Base-by-base conservation (phyloP, 805 yeast genomes). In the Candida andamanensis region DNA sequence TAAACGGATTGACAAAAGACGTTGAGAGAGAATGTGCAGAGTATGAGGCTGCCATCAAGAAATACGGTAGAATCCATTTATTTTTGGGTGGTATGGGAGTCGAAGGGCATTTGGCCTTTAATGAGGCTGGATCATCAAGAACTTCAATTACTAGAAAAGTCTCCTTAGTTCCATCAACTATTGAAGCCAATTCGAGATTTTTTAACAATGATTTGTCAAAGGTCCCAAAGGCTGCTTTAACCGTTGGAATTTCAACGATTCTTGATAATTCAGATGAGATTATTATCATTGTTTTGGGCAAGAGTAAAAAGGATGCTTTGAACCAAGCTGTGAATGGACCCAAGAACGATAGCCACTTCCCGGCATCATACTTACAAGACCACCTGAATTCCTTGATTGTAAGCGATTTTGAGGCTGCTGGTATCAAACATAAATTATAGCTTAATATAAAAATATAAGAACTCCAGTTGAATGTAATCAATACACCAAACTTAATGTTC, bases 81-180 rank as follows among this genome's bases (percentile, higher is more conserved):
- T 75, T 74, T 42, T 46, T 75, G 44, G 80, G 80, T 5, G 81
- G 80, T 1, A 56, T 75, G 45, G 80, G 81, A 1, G 74, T 77
- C 11, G 76, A 75, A 45, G 80, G 80, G 18, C 80, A 75, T 48
- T 58, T 75, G 43, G 80, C 80, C 2, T 75, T 75, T 46, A 75
- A 75, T 52, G 80, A 75, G 52, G 59, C 67, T 12, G 80, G 80
- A 7, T 69, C 76, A 5, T 17, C 61, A 2, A 61, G 74, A 36
- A 49, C 52, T 37, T 62, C 73, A 7, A 49, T 35, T 17, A 75
- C 80, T 2, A 56, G 80, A 37, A 51, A 54, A 36, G 73, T 75
- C 24, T 44, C 47, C 2, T 58, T 75, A 33, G 80, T 65, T 10
- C 58, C 61, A 26, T 59, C 70, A 24, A 75, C 80, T 6, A 65